phyloP scores from a whole-genome alignment of 2,329 filamentous ascomycete species.

The Penicillium sp. region DNA sequence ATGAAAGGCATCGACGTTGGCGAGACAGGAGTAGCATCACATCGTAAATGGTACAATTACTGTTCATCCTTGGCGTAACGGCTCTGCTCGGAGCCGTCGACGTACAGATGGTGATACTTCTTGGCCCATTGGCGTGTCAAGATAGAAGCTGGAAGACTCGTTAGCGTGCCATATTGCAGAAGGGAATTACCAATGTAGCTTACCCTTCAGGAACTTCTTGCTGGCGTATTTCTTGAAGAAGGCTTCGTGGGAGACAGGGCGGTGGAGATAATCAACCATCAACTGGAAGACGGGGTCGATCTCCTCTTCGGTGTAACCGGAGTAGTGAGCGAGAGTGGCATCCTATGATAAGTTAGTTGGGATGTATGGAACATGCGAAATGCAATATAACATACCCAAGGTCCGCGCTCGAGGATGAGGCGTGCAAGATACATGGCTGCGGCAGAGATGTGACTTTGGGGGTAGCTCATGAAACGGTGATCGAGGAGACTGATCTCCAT shows the following conservation, averaged over 20 bases:
- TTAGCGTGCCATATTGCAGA: conserved; percentile 11
- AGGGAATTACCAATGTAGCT: conserved; percentile 20
- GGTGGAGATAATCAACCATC: conserved; percentile 92
- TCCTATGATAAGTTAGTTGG: conserved; percentile 48
- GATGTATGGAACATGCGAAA: background rate
- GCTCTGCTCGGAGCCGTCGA: conserved; percentile 29
- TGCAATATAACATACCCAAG: conserved; percentile 61
- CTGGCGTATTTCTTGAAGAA: conserved; percentile 99
- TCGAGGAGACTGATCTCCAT: conserved; percentile 95
- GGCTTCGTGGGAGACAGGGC: conserved; percentile 84
- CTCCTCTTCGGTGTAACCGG: conserved; percentile 86
- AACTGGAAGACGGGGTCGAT: conserved; percentile 84
- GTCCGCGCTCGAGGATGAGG: conserved; percentile 77
- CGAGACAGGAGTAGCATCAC: conserved; percentile 21
- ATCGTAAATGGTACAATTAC: conserved; percentile 21
- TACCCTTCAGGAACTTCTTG: conserved; percentile 99
- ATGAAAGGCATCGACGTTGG: conserved; percentile 19
- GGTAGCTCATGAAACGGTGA: conserved; percentile 82
- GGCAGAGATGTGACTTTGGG: conserved; percentile 81
- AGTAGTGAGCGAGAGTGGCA: conserved; percentile 75
- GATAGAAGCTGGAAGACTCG: conserved; percentile 61
- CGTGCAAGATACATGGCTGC: conserved; percentile 91
- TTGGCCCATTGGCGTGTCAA: conserved; percentile 89
- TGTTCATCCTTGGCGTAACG: conserved; percentile 30
- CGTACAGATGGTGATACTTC: conserved; percentile 50